Conservation (phyloP, 75 land plant genomes). For the Selaginella tamariscina region DNA sequence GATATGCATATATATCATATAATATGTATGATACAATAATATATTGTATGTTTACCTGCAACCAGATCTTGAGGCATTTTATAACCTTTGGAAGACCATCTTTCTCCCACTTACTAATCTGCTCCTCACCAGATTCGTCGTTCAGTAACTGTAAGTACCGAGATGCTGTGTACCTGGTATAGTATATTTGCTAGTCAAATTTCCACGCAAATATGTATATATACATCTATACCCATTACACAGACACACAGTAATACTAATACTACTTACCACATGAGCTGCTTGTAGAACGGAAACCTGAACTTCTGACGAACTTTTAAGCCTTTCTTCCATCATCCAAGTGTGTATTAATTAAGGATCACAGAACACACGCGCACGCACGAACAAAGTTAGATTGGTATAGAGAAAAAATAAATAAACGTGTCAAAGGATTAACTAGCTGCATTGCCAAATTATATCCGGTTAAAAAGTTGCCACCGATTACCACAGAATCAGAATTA, state of each 20-base stretch:
- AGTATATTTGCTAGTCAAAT: not conserved
- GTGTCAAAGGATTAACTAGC: slow-evolving; percentile 19
- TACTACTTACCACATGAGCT: slow-evolving; percentile 29
- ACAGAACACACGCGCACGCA: not conserved
- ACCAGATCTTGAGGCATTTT: slow-evolving; percentile 9
- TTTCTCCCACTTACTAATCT: slow-evolving; percentile 10
- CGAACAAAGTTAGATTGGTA: slow-evolving; percentile 10
- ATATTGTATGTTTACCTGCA: not conserved
- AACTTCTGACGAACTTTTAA: slow-evolving; percentile 30
- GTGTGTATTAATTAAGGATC: slow-evolving; percentile 16
- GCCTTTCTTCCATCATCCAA: slow-evolving; percentile 33
- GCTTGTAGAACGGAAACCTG: slow-evolving; percentile 30
- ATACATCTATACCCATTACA: not conserved
- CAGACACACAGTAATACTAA: not conserved
- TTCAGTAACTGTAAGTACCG: slow-evolving; percentile 22
- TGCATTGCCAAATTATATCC: slow-evolving; percentile 30
- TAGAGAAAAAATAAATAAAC: slow-evolving; percentile 12
- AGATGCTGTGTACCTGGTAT: slow-evolving; percentile 29
- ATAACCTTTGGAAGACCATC: slow-evolving; percentile 14
- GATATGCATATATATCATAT: too few relatives aligned
- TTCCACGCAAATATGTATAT: not conserved
- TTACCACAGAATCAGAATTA: slow-evolving; percentile 22
- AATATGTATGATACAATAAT: too few relatives aligned
- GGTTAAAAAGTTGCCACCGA: slow-evolving; percentile 31
- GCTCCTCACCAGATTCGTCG: not conserved